Base-by-base conservation (phyloP, 768 basidiomycete genomes). In the Calocera viscosa region DNA sequence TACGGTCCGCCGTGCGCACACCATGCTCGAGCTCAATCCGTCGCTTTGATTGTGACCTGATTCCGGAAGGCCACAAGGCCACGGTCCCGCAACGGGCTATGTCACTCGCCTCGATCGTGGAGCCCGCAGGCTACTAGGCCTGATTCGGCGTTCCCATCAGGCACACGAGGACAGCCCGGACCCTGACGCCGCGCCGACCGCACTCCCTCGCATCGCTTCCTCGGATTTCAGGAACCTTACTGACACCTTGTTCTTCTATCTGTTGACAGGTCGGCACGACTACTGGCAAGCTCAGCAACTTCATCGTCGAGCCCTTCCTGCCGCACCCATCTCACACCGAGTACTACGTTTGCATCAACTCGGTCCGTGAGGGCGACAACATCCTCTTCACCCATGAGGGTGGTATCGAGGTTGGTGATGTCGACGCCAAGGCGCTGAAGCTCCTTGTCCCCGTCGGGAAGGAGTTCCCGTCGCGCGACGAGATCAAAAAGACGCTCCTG, bases 321-420 rank as follows among this genome's bases (percentile, higher is more conserved):
- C 95, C 95, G 63, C 95, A 98, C 75, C 87, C 91, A 1, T 85
- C 91, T 65, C 83, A 93, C 75, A 89, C 93, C 68, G 96, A 98
- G 77, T 97, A 91, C 80, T 99, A 98, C 77, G 90, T 99, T 75
- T 98, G 95, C 80, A 90, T 99, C 79, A 97, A 87, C 78, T 98
- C 95, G 17, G 87, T 84, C 28, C 91, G 96, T 69, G 89, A 95
- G 74, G 93, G 91, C 67, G 96, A 99, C 74, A 83, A 86, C 64
- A 97, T 99, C 76, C 90, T 98, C 75, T 99, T 98, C 84, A 96
- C 94, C 34, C 94, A 96, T 77, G 94, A 97, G 75, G 96, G 96
- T 70, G 96, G 96, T 82, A 93, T 99, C 64, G 96, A 99, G 72
- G 87, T 97, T 70, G 96, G 96, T 70, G 94, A 99, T 77, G 96